These are phyloP conservation scores for Wallacemonas sp. DNA, from an alignment of 208 protist species.

Conservation along the genomic window DNA sequence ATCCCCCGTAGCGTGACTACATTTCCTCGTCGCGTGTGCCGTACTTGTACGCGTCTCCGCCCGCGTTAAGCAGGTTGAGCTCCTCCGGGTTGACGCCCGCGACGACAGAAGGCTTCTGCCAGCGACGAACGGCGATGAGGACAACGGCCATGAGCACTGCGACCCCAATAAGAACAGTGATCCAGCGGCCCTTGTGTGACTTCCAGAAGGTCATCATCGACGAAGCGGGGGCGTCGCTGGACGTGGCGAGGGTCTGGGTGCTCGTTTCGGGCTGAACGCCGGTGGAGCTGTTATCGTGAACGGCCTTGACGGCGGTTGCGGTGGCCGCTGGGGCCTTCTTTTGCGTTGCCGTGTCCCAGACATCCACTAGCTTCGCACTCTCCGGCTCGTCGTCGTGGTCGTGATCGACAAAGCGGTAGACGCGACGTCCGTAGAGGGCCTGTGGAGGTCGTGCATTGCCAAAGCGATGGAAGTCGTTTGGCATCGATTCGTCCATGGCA, in stretches of 20 bases:
- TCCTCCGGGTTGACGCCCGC: slow-evolving; percentile 45
- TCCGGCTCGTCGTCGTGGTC: slow-evolving; percentile 18
- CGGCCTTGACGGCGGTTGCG: not conserved
- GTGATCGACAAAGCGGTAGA: slow-evolving; percentile 66
- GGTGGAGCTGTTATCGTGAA: not conserved
- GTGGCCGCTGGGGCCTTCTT: not conserved
- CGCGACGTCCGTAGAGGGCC: slow-evolving; percentile 53
- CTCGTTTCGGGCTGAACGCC: not conserved
- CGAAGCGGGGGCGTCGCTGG: not conserved
- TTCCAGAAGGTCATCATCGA: not conserved
- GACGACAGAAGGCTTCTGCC: slow-evolving; percentile 35
- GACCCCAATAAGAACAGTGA: slow-evolving; percentile 11
- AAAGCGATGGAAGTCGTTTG: slow-evolving; percentile 49
- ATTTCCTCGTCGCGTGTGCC: slow-evolving; percentile 18
- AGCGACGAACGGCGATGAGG: slow-evolving; percentile 23
- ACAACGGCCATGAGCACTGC: slow-evolving; percentile 15
- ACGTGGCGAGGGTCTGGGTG: not conserved
- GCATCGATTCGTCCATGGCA: slow-evolving; percentile 38
- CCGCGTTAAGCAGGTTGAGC: slow-evolving; percentile 34
- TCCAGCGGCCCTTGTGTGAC: slow-evolving; percentile 5
- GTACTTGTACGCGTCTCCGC: slow-evolving; percentile 20
- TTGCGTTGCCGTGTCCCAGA: slow-evolving; percentile 12
- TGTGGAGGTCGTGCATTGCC: slow-evolving; percentile 66
- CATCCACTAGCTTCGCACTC: slow-evolving; percentile 18
- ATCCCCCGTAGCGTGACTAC: not conserved